Evolutionary conservation across 2,329 filamentous ascomycete genomes (phyloP), one percentile per base, ranked within the genome.

Genomic region (Dactylellina haptotyla): DNA sequence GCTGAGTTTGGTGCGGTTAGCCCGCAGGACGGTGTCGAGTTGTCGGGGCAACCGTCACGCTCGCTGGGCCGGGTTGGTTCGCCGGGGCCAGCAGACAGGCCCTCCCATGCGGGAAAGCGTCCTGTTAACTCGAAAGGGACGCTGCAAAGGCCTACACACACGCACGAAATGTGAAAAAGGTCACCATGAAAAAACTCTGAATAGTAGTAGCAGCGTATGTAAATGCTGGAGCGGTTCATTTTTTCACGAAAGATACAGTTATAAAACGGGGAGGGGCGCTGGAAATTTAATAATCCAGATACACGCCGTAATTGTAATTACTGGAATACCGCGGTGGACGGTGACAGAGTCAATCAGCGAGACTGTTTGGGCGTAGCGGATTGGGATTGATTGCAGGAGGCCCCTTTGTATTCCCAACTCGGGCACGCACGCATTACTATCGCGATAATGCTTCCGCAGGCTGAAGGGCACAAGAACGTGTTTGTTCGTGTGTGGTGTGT

Each of bases 31-130:
- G n/a, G n/a, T n/a, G n/a, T n/a, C n/a, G n/a, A n/a, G 63, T 67
- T 67, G 63, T 67, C 45, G 53, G 53, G 63, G 63, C 63, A 67
- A 67, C 63, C 41, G 37, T 43, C 63, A 67, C 54, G 63, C 46
- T 28, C 18, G 32, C 48, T 34, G 25, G 28, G 48, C 26, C 14
- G 37, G 16, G 37, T n/a, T n/a, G 37, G 18, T 16, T 16, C 3
- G 18, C 37, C 14, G 18, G 37, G 37, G 37, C 37, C 37, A 37
- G 23, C 18, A 10, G 41, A 50, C 20, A 30, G 25, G 46, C 23
- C 16, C 8, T 30, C 30, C 46, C 46, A 50, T 50, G 46, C 46
- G 25, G 23, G 25, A 30, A 12, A 1, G 23, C 12, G 18, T 25
- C 30, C 25, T 30, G 46, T 26, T 32, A 10, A 14, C 46, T 28